A percentile compares a stretch with the other conserved stretches of the same genome.
Evolutionary conservation across 2,329 filamentous ascomycete genomes (phyloP).

Genomic region (Dothistroma pini): DNA sequence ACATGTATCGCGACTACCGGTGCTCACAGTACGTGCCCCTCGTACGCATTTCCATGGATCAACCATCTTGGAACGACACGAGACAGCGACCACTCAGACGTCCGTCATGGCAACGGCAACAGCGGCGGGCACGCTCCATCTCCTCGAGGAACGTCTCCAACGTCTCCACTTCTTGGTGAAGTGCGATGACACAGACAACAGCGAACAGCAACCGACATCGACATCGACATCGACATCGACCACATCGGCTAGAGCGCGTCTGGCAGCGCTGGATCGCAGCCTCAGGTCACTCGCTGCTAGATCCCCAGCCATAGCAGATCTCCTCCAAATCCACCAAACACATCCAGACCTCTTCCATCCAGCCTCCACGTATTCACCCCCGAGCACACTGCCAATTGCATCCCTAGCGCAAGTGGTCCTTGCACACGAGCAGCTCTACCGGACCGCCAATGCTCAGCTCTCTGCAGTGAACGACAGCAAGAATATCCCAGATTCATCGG

Average conservation of each 20-base stretch:
- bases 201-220: slow-evolving; percentile 1
- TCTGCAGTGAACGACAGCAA: slow-evolving; percentile 43
- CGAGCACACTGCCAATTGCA: slow-evolving; percentile 23
- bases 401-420: slow-evolving; percentile 40
- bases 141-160: slow-evolving; percentile 45
- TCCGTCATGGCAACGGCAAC: slow-evolving; percentile 16
- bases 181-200: slow-evolving; percentile 26
- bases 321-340: slow-evolving; percentile 40
- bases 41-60: too few relatives aligned
- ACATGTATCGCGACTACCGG: too few relatives aligned
- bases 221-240: slow-evolving; percentile 1
- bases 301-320: slow-evolving; percentile 39
- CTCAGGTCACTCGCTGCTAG: slow-evolving; percentile 39
- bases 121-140: slow-evolving; percentile 36
- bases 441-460: slow-evolving; percentile 42
- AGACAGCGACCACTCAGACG: background rate
- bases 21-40: too few relatives aligned
- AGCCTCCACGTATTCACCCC: slow-evolving; percentile 20
- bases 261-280: slow-evolving; percentile 28
- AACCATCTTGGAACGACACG: too few relatives aligned
- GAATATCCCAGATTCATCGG: slow-evolving; percentile 41
- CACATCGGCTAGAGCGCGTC: slow-evolving; percentile 24
- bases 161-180: slow-evolving; percentile 44
- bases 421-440: slow-evolving; percentile 43
- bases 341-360: slow-evolving; percentile 40